Percentiles rank a stretch among this genome's conserved stretches.
Evolutionary conservation across 2,329 filamentous ascomycete genomes (phyloP).

Genomic region (Claviceps maximensis): DNA sequence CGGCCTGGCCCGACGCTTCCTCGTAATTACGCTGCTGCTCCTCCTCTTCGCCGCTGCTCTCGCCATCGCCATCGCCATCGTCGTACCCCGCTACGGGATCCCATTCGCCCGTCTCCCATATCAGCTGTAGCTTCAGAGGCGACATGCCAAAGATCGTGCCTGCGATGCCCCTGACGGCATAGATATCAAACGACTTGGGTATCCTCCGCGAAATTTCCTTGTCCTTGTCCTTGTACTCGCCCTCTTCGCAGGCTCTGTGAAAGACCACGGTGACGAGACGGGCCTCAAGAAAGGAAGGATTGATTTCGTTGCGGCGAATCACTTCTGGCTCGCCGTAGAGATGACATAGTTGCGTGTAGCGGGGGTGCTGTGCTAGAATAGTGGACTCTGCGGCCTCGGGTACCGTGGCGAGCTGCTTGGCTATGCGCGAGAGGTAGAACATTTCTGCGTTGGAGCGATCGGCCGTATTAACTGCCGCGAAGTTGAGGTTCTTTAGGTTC

Average conservation of each 20-base stretch:
- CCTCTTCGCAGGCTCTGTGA: conserved; percentile 9
- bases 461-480: conserved; percentile 52
- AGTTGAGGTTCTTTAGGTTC: conserved; percentile 57
- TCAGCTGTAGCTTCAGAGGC: conserved; percentile 51
- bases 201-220: conserved; percentile 35
- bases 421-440: conserved; percentile 82
- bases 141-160: conserved; percentile 53
- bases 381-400: conserved; percentile 36
- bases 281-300: conserved; percentile 72
- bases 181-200: conserved; percentile 67
- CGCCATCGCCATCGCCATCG: conserved; percentile 40
- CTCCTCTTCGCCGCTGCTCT: conserved; percentile 39
- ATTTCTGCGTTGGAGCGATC: conserved; percentile 83
- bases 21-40: background rate
- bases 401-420: conserved; percentile 54
- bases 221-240: conserved; percentile 14
- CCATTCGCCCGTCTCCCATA: conserved; percentile 88
- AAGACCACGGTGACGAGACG: conserved; percentile 57
- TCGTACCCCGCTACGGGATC: conserved; percentile 59
- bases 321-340: conserved; percentile 61
- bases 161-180: conserved; percentile 67
- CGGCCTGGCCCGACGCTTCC: background rate
- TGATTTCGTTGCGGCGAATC: conserved; percentile 41
- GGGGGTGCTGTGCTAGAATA: conserved; percentile 52
- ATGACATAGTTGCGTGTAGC: conserved; percentile 61